A percentile compares a stretch with the other conserved stretches of the same genome.
Conservation (phyloP, 164 flowering plant genomes). For the Magnolia kwangsiensis region DNA sequence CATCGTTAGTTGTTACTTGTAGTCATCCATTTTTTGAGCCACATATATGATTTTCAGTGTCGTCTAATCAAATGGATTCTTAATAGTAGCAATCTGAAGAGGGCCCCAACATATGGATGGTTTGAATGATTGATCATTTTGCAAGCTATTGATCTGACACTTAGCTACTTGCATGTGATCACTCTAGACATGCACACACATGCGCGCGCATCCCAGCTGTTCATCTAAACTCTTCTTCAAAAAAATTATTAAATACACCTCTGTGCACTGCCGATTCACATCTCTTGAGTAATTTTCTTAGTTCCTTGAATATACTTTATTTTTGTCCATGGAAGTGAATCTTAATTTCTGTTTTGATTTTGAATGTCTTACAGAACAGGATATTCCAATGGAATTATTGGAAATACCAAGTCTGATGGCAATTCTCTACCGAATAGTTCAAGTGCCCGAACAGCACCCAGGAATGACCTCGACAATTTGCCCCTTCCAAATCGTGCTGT, state of each 20-base stretch:
- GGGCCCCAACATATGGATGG: background rate
- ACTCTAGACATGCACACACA: background rate
- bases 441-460: conserved; percentile 33
- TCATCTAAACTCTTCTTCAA: background rate
- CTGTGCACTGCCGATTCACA: background rate
- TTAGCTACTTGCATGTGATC: background rate
- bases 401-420: conserved; percentile 48
- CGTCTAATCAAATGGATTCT: no score
- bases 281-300: background rate
- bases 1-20: no score
- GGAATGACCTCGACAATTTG: conserved; percentile 50
- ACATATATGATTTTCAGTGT: no score
- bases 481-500: conserved; percentile 26
- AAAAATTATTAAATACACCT: background rate
- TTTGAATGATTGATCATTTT: no score
- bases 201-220: no score
- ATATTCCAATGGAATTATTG: conserved; percentile 34
- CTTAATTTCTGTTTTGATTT: background rate
- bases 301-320: background rate
- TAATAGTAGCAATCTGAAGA: background rate
- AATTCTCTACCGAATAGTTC: conserved; percentile 33
- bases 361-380: conserved; percentile 46
- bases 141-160: background rate
- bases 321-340: background rate
- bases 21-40: no score